A percentile compares a stretch with the other conserved stretches of the same genome.
Evolutionary conservation across 2,329 filamentous ascomycete species (phyloP).

Genomic region (Penicillium sp.): DNA sequence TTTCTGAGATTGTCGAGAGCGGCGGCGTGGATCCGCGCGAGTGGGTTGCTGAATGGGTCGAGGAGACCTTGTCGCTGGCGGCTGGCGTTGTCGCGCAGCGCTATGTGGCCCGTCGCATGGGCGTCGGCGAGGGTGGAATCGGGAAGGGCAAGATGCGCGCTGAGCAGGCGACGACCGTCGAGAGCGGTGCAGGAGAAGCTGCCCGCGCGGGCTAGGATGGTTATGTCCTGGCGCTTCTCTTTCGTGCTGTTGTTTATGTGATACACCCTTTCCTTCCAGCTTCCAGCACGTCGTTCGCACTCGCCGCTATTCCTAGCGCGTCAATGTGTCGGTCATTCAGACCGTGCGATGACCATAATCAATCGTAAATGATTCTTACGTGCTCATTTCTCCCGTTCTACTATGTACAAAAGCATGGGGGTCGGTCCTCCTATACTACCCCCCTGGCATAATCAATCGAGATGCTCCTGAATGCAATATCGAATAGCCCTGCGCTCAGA

Average conservation of each 20-base stretch:
- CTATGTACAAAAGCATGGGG: slow-evolving; percentile 8
- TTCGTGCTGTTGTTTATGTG: slow-evolving; percentile 12
- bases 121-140: slow-evolving; percentile 77
- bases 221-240: slow-evolving; percentile 6
- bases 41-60: slow-evolving; percentile 97
- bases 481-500: slow-evolving; percentile 10
- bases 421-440: neutral
- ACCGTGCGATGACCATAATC: neutral
- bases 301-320: neutral
- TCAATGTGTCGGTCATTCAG: neutral
- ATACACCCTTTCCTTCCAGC: slow-evolving; percentile 9
- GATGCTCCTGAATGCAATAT: slow-evolving; percentile 12
- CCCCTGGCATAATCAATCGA: neutral
- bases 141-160: slow-evolving; percentile 54
- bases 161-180: slow-evolving; percentile 55
- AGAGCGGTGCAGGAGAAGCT: slow-evolving; percentile 59
- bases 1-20: slow-evolving; percentile 73
- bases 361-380: slow-evolving; percentile 4
- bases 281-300: neutral
- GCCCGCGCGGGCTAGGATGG: slow-evolving; percentile 51
- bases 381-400: neutral
- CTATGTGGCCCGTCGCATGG: slow-evolving; percentile 93
- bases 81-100: slow-evolving; percentile 87
- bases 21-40: slow-evolving; percentile 85
- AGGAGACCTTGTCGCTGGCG: slow-evolving; percentile 74